Conservation (phyloP, 1,284 basidiomycete genomes). For the Apiotrichum domesticum region DNA sequence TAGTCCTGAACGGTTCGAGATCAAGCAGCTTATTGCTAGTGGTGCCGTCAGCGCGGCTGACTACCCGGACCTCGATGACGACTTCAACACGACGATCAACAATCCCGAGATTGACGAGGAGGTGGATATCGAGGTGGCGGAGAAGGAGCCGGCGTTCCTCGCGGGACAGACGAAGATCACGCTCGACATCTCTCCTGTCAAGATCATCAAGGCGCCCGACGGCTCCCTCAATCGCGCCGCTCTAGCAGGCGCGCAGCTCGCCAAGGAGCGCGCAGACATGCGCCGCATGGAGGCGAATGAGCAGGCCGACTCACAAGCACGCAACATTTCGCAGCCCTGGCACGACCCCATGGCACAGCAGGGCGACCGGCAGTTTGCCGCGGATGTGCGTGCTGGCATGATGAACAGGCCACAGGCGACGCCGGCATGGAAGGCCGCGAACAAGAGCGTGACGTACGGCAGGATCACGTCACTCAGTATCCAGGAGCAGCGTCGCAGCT, state of each 20-base stretch:
- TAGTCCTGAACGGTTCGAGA: slow-evolving; percentile 97
- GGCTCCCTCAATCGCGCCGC: slow-evolving; percentile 94
- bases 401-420: slow-evolving; percentile 58
- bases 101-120: slow-evolving; percentile 88
- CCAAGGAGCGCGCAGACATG: slow-evolving; percentile 91
- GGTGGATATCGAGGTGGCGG: slow-evolving; percentile 92
- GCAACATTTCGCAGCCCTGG: slow-evolving; percentile 93
- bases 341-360: slow-evolving; percentile 94
- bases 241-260: slow-evolving; percentile 81
- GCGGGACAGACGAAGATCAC: slow-evolving; percentile 93
- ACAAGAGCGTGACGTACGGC: slow-evolving; percentile 92
- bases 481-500: slow-evolving; percentile 81
- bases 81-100: slow-evolving; percentile 68
- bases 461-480: slow-evolving; percentile 86
- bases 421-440: slow-evolving; percentile 90
- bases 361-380: slow-evolving; percentile 81
- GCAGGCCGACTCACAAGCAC: slow-evolving; percentile 83
- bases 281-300: slow-evolving; percentile 93
- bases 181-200: slow-evolving; percentile 91
- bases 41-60: slow-evolving; percentile 88
- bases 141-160: slow-evolving; percentile 94
- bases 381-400: slow-evolving; percentile 79
- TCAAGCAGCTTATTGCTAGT: slow-evolving; percentile 96
- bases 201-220: slow-evolving; percentile 91
- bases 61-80: slow-evolving; percentile 93